A percentile compares a stretch with the other conserved stretches of the same genome.
Conservation (phyloP, 495 filamentous ascomycete species). For the Neurospora sp. region DNA sequence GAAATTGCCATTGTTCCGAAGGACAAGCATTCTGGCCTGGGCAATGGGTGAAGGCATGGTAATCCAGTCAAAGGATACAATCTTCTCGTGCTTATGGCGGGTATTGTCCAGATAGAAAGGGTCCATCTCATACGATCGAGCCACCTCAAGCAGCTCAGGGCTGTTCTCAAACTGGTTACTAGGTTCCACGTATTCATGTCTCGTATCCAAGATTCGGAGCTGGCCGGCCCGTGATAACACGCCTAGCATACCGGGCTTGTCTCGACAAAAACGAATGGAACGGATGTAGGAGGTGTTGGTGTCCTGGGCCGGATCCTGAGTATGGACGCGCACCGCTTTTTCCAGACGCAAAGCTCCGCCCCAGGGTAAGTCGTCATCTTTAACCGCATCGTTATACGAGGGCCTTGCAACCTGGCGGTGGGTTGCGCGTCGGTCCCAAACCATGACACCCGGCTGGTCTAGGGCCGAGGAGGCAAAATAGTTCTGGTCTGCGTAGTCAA, state of each 20-base stretch:
- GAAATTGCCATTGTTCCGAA: slow-evolving; percentile 58
- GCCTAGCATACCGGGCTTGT: slow-evolving; percentile 61
- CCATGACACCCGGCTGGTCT: slow-evolving; percentile 57
- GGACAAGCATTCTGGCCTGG: slow-evolving; percentile 55
- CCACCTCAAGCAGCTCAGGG: slow-evolving; percentile 43
- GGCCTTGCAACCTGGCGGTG: slow-evolving; percentile 34
- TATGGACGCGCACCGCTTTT: slow-evolving; percentile 37
- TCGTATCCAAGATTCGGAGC: slow-evolving; percentile 62
- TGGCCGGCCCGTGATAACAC: slow-evolving; percentile 71
- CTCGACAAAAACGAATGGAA: slow-evolving; percentile 70
- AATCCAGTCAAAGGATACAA: slow-evolving; percentile 84
- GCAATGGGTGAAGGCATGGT: slow-evolving; percentile 47
- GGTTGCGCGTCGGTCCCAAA: slow-evolving; percentile 81
- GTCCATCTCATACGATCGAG: slow-evolving; percentile 41
- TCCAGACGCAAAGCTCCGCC: slow-evolving; percentile 57
- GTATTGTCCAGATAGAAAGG: slow-evolving; percentile 36
- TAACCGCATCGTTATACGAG: slow-evolving; percentile 36
- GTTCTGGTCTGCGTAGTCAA: slow-evolving; percentile 83
- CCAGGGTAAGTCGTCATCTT: slow-evolving; percentile 40
- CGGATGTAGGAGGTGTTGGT: slow-evolving; percentile 51
- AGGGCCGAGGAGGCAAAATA: slow-evolving; percentile 86
- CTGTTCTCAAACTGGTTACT: slow-evolving; percentile 27
- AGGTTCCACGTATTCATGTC: slow-evolving; percentile 44
- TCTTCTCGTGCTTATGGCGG: slow-evolving; percentile 43
- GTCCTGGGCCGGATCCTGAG: slow-evolving; percentile 28